Conservation (phyloP, 225 moss, liverwort and hornwort species). For the Marchantia polymorpha region DNA sequence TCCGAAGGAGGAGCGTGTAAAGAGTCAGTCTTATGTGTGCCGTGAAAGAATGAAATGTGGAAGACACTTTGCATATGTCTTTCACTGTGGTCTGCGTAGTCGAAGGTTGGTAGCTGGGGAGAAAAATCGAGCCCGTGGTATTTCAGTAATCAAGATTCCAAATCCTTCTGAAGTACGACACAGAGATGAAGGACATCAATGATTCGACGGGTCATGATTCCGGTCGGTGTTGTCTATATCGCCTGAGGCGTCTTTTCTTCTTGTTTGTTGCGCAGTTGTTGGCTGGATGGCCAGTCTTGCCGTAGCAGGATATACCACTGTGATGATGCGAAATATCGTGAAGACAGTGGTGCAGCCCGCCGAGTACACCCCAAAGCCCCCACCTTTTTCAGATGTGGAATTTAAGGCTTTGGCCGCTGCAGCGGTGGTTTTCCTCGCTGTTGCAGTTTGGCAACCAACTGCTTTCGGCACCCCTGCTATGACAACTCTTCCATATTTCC, state of each 20-base stretch:
- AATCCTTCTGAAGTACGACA: too few relatives aligned
- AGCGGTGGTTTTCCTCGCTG: slow-evolving; percentile 52
- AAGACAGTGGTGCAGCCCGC: slow-evolving; percentile 77
- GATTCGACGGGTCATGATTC: not conserved
- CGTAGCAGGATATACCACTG: slow-evolving; percentile 78
- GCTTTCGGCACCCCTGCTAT: slow-evolving; percentile 69
- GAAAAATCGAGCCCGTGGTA: too few relatives aligned
- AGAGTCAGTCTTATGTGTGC: too few relatives aligned
- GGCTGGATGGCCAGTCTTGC: slow-evolving; percentile 68
- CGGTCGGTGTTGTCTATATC: not conserved
- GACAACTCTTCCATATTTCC: slow-evolving; percentile 72
- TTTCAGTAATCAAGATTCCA: too few relatives aligned
- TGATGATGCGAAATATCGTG: slow-evolving; percentile 70
- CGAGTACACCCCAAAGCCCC: slow-evolving; percentile 74
- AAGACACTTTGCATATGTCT: too few relatives aligned
- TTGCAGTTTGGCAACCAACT: slow-evolving; percentile 70
- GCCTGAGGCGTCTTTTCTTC: slow-evolving; percentile 3
- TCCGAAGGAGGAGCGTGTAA: too few relatives aligned
- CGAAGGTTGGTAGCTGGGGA: too few relatives aligned
- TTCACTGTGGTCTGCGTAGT: too few relatives aligned
- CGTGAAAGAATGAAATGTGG: too few relatives aligned
- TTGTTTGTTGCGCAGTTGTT: slow-evolving; percentile 34
- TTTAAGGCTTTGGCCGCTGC: slow-evolving; percentile 47
- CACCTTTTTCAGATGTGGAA: slow-evolving; percentile 74
- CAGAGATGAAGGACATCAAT: too few relatives aligned